A percentile compares a stretch with the other conserved stretches of the same genome.
These are phyloP conservation scores for Pichia cactophila DNA, from an alignment of 1,139 yeast genomes.

Conservation along the genomic window DNA sequence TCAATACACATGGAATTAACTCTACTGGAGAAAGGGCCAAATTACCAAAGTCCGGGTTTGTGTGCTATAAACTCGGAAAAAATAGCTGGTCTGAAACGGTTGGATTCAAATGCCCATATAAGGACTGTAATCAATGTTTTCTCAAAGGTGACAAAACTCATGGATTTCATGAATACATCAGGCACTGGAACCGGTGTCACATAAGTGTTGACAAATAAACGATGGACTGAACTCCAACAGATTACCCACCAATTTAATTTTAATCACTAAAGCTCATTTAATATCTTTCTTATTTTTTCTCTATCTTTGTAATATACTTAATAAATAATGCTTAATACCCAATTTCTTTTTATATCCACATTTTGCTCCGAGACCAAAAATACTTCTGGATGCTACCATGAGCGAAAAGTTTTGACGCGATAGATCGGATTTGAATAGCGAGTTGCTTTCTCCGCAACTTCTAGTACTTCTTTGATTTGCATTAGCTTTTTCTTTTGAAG, in stretches of 20 bases:
- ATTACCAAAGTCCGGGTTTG: constrained; percentile 10
- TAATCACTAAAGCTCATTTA: too few relatives aligned
- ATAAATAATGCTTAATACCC: neutral
- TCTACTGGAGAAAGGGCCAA: constrained; percentile 9
- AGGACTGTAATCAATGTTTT: constrained; percentile 7
- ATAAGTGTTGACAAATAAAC: neutral
- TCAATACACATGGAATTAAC: constrained; percentile 16
- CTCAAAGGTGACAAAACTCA: constrained; percentile 12
- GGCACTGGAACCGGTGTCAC: constrained; percentile 12
- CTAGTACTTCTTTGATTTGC: too few relatives aligned
- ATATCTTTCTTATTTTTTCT: neutral
- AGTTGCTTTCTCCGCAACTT: neutral
- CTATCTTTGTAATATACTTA: neutral
- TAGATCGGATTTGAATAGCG: neutral
- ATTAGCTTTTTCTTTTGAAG: too few relatives aligned
- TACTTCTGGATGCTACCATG: neutral
- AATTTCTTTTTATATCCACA: too few relatives aligned
- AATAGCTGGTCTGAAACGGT: constrained; percentile 10
- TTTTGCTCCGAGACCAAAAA: too few relatives aligned
- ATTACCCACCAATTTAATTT: too few relatives aligned
- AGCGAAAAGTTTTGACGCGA: neutral
- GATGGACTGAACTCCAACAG: neutral
- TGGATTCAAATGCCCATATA: constrained; percentile 12
- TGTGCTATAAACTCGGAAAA: constrained; percentile 11
- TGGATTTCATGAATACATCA: constrained; percentile 13